A percentile compares a stretch with the other conserved stretches of the same genome.
Evolutionary conservation across 78 protist genomes (phyloP).

Genomic region (Planoprotostelium fungivorum): DNA sequence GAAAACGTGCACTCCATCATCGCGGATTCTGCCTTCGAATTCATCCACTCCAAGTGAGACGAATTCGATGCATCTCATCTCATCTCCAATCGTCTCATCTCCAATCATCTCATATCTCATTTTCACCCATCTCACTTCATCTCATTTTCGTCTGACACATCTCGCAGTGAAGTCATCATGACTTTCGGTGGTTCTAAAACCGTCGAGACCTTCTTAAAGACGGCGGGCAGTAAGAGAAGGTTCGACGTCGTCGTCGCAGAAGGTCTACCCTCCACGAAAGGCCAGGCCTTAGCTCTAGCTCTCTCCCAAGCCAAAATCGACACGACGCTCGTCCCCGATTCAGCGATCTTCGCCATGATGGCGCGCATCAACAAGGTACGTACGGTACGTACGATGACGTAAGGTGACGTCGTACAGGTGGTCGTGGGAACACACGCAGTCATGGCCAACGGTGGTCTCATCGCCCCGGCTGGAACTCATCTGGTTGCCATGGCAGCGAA

Average conservation of each 20-base stretch:
- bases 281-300: conserved; percentile 60
- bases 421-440: conserved; percentile 76
- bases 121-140: conserved; percentile 1
- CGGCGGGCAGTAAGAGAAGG: conserved; percentile 41
- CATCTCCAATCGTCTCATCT: conserved; percentile 1
- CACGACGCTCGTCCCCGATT: conserved; percentile 78
- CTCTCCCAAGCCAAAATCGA: conserved; percentile 48
- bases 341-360: conserved; percentile 91
- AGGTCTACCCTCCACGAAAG: conserved; percentile 60
- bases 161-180: conserved; percentile 60
- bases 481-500: conserved; percentile 88
- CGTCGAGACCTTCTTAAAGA: conserved; percentile 58
- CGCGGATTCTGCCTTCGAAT: conserved; percentile 47
- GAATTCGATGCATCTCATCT: conserved; percentile 3
- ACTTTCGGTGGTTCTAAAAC: conserved; percentile 61
- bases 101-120: neutral
- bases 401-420: conserved; percentile 15
- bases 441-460: conserved; percentile 95
- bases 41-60: conserved; percentile 57
- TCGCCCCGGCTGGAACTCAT: conserved; percentile 83
- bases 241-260: conserved; percentile 69
- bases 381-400: conserved; percentile 7
- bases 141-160: neutral
- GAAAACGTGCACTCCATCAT: conserved; percentile 30
- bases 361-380: conserved; percentile 87